Evolutionary conservation across 1,284 basidiomycete genomes (phyloP).

Genomic region (Ustilago trichophora): DNA sequence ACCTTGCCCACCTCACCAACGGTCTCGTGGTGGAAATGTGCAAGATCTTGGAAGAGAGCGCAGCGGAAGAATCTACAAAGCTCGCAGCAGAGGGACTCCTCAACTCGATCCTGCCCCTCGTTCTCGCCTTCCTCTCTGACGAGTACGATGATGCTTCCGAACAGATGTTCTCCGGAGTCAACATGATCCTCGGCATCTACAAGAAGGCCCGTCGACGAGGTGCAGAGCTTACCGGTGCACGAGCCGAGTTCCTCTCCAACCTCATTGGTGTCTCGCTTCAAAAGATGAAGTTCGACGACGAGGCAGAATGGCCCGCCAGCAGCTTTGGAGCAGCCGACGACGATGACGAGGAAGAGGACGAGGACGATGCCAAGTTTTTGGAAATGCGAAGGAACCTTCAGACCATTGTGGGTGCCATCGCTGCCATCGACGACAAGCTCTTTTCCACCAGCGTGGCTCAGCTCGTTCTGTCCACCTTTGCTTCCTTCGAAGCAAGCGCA

Average conservation of each 20-base stretch:
- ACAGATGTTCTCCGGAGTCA: slow-evolving; percentile 56
- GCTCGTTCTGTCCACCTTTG: slow-evolving; percentile 78
- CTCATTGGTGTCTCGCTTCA: slow-evolving; percentile 81
- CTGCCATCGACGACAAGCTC: slow-evolving; percentile 81
- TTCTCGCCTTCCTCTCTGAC: slow-evolving; percentile 89
- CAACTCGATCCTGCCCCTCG: slow-evolving; percentile 78
- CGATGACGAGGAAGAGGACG: slow-evolving; percentile 74
- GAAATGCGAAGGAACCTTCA: slow-evolving; percentile 86
- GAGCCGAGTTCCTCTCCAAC: slow-evolving; percentile 75
- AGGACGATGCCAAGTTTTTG: slow-evolving; percentile 85
- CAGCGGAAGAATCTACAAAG: slow-evolving; percentile 74
- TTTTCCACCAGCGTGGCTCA: slow-evolving; percentile 78
- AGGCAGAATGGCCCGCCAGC: slow-evolving; percentile 82
- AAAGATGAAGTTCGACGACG: slow-evolving; percentile 74
- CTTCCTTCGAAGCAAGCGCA: slow-evolving; percentile 71
- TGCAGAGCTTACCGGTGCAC: slow-evolving; percentile 35
- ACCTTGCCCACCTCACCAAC: slow-evolving; percentile 85
- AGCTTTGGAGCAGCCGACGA: slow-evolving; percentile 73
- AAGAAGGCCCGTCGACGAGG: slow-evolving; percentile 59
- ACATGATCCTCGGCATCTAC: slow-evolving; percentile 56
- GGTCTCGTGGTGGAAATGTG: slow-evolving; percentile 83
- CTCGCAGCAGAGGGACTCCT: slow-evolving; percentile 77
- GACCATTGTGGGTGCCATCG: slow-evolving; percentile 81
- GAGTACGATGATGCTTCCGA: slow-evolving; percentile 70
- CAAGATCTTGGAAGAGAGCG: slow-evolving; percentile 78